phyloP scores from a whole-genome alignment of 495 filamentous ascomycete species.

The Baudoinia panamericana region DNA sequence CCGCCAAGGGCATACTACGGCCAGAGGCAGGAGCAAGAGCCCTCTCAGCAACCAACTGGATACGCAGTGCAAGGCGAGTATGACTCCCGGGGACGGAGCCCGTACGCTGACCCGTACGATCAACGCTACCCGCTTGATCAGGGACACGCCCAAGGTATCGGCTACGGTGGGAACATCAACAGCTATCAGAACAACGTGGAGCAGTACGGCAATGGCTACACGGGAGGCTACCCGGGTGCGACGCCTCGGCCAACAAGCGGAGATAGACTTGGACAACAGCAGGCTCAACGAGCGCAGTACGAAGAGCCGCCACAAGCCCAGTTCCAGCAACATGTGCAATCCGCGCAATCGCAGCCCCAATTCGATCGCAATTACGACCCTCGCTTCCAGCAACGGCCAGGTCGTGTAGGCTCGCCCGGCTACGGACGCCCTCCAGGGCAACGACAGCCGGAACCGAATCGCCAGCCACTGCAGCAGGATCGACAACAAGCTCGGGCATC shows the following conservation, averaged over 20 bases:
- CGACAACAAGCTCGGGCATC: neutral
- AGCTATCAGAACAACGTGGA: no score
- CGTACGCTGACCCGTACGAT: no score
- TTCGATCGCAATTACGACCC: constrained; percentile 14
- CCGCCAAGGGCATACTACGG: constrained; percentile 15
- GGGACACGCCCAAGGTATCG: constrained; percentile 4
- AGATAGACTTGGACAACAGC: constrained; percentile 1
- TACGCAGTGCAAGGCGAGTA: neutral
- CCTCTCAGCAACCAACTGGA: constrained; percentile 5
- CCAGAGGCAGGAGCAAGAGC: constrained; percentile 9
- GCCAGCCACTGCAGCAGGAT: constrained; percentile 1
- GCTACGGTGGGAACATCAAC: neutral
- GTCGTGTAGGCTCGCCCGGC: constrained; percentile 1
- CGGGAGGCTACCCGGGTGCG: constrained; percentile 1
- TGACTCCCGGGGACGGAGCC: no score
- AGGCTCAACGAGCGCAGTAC: neutral
- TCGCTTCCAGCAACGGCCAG: constrained; percentile 12
- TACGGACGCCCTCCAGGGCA: neutral
- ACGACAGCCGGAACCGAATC: neutral
- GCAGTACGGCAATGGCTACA: constrained; percentile 6
- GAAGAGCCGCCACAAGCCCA: neutral
- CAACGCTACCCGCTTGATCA: no score
- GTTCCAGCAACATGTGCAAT: neutral
- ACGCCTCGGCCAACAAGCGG: neutral
- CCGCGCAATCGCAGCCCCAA: neutral